Base-by-base conservation (phyloP, 2,329 filamentous ascomycete genomes). In the Claviceps cyperi region DNA sequence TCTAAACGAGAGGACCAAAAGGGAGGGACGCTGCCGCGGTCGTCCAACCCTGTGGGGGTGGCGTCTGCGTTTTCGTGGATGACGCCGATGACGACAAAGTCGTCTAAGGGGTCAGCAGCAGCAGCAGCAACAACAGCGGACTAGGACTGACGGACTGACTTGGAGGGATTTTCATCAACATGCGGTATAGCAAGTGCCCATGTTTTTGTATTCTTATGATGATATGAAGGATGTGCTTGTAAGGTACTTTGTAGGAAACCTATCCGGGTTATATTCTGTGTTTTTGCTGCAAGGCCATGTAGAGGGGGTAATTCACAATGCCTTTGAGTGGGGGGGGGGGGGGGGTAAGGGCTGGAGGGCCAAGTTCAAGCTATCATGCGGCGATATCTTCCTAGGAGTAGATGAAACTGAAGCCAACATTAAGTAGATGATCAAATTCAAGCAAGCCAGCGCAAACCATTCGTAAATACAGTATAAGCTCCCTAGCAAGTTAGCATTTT, bases 61-160 rank as follows among this genome's bases (percentile, higher is more conserved):
- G 91, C 86, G 14, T 92, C 87, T 52, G 91, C 91, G 2, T 97
- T 97, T 69, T 83, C 86, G 13, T 97, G 90, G 90, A 83, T 96
- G 72, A 91, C 85, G 46, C 67, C 74, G 40, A 56, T 65, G 17
- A 62, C 65, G 15, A 62, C 61, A 47, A 66, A 72, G 44, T 44
- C 61, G 39, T 46, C 60, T 36, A 66, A 64, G 56, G 51, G 69
- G 2, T 60, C 69, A 9, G 57, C 66, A 6, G 55, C 63, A 5
- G 54, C 63, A 22, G 63, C 63, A 14, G 56, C 28, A 28, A 7
- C 24, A 28, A 1, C 24, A 36, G 35, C 46, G n/a, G 37, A 22
- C 1, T 19, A 15, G 5, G 41, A 41, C 15, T 21, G 0, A 3
- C 24, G 28, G 44, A 21, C 14, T 13, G 22, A n/a, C 35, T 15